Evolutionary conservation across 2,329 filamentous ascomycete species (phyloP).

Genomic region (Trichothecium roseum): DNA sequence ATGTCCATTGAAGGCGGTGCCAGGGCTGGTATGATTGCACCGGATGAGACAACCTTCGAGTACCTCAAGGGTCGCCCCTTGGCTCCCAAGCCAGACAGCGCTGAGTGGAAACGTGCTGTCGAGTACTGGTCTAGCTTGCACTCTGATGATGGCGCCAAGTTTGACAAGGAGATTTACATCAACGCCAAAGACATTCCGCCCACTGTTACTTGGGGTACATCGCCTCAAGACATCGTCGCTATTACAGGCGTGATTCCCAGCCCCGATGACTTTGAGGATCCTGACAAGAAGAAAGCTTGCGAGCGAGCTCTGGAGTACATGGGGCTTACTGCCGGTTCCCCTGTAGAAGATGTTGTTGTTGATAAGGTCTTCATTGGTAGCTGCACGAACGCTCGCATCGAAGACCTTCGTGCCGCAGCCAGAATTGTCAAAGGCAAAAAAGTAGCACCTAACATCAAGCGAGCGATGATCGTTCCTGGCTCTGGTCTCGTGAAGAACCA

Average conservation of each 20-base stretch:
- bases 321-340: constrained; percentile 77
- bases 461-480: constrained; percentile 92
- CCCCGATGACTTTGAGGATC: constrained; percentile 74
- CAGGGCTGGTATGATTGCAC: constrained; percentile 91
- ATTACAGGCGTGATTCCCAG: constrained; percentile 87
- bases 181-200: constrained; percentile 88
- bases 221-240: constrained; percentile 89
- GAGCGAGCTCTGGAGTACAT: constrained; percentile 88
- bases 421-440: constrained; percentile 79
- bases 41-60: constrained; percentile 86
- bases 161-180: constrained; percentile 80
- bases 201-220: constrained; percentile 94
- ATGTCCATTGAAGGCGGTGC: constrained; percentile 98
- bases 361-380: constrained; percentile 99
- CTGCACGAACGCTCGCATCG: constrained; percentile 94
- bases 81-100: constrained; percentile 72
- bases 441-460: constrained; percentile 79
- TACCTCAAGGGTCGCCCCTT: constrained; percentile 89
- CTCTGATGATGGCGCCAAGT: constrained; percentile 81
- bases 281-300: constrained; percentile 70
- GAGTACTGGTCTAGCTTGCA: constrained; percentile 81
- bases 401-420: constrained; percentile 84
- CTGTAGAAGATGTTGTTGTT: constrained; percentile 81
- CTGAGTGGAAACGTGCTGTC: constrained; percentile 82
- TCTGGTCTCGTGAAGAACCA: constrained; percentile 89